phyloP scores from a whole-genome alignment of 129 eudicot genomes.

The Pulicaria dysenterica region DNA sequence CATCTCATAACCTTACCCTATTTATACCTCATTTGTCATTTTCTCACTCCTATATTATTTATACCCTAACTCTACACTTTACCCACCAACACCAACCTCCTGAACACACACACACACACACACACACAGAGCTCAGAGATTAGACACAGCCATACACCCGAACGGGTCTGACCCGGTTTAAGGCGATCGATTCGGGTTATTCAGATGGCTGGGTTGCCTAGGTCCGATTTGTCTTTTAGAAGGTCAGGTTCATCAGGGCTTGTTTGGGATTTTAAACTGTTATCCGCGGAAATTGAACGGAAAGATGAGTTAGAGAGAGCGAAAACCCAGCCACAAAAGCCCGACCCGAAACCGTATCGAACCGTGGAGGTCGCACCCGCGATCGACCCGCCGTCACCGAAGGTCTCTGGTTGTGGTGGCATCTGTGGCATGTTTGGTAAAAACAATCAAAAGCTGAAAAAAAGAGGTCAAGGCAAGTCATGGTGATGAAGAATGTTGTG shows the following conservation, averaged over 20 bases:
- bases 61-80: slow-evolving; percentile 24
- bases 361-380: slow-evolving; percentile 46
- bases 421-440: slow-evolving; percentile 55
- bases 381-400: slow-evolving; percentile 75
- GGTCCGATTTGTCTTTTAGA: slow-evolving; percentile 72
- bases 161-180: not conserved
- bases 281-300: slow-evolving; percentile 53
- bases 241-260: slow-evolving; percentile 77
- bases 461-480: slow-evolving; percentile 21
- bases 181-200: not conserved
- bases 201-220: slow-evolving; percentile 56
- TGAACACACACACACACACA: slow-evolving; percentile 2
- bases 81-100: slow-evolving; percentile 5
- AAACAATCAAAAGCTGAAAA: slow-evolving; percentile 13
- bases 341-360: slow-evolving; percentile 34
- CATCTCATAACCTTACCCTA: slow-evolving; percentile 39
- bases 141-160: not conserved
- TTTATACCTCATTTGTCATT: slow-evolving; percentile 34
- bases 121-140: not conserved
- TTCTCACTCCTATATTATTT: slow-evolving; percentile 24
- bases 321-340: slow-evolving; percentile 19
- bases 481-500: not conserved
- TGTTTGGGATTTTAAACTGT: slow-evolving; percentile 66
- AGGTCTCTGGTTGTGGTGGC: slow-evolving; percentile 60
- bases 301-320: slow-evolving; percentile 30